A percentile compares a stretch with the other conserved stretches of the same genome.
These are phyloP conservation scores for Fusarium sp. DNA, from an alignment of 2,329 filamentous ascomycete genomes.

Conservation along the genomic window DNA sequence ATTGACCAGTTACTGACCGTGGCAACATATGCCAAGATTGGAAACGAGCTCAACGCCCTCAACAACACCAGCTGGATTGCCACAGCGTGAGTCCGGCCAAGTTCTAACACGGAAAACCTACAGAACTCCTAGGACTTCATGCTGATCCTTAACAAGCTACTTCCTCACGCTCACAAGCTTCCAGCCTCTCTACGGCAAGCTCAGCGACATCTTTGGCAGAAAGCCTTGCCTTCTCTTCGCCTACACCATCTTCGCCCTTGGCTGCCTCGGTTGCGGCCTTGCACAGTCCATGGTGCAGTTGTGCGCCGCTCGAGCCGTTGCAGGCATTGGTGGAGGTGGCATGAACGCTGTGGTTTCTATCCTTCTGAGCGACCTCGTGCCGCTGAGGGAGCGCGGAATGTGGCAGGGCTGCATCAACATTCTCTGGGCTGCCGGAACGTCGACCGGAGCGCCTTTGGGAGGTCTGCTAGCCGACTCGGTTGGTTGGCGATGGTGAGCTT, in stretches of 20 bases:
- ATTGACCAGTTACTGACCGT: constrained; percentile 83
- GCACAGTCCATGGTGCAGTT: constrained; percentile 72
- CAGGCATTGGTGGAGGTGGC: constrained; percentile 73
- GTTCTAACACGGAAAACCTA: background rate
- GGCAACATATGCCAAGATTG: constrained; percentile 81
- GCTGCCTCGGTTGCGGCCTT: constrained; percentile 71
- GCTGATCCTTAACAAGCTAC: constrained; percentile 58
- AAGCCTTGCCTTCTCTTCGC: constrained; percentile 73
- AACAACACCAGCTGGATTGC: constrained; percentile 83
- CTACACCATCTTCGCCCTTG: constrained; percentile 72
- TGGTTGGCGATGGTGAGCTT: constrained; percentile 76
- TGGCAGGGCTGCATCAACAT: constrained; percentile 82
- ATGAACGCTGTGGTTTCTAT: constrained; percentile 78
- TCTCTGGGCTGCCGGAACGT: constrained; percentile 75
- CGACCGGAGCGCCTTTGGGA: constrained; percentile 75
- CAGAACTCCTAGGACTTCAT: background rate
- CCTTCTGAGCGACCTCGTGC: constrained; percentile 73
- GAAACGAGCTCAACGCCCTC: constrained; percentile 78
- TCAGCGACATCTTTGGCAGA: constrained; percentile 77
- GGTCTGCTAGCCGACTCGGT: constrained; percentile 78
- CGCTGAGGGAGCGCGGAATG: constrained; percentile 74
- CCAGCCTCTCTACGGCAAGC: constrained; percentile 78
- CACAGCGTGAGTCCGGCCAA: constrained; percentile 47
- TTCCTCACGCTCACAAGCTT: constrained; percentile 80
- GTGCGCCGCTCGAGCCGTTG: constrained; percentile 67